phyloP scores from a whole-genome alignment of 768 basidiomycete genomes.

The Candolleomyces aberdarensis region DNA sequence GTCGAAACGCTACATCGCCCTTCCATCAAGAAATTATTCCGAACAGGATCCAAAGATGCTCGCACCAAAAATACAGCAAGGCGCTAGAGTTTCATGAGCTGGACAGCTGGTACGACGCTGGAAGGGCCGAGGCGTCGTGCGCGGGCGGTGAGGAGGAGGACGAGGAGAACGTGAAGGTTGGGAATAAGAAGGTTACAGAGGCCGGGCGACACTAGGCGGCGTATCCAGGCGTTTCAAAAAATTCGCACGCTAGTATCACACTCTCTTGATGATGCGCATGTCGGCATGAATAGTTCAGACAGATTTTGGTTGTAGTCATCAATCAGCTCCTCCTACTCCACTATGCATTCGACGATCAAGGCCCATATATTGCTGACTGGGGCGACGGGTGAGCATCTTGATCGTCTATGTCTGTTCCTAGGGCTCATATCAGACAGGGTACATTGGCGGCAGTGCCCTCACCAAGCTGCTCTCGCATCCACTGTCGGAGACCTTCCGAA shows the following conservation, averaged over 20 bases:
- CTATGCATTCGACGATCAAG: slow-evolving; percentile 16
- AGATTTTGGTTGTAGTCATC: neutral
- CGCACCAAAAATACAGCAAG: neutral
- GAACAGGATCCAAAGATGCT: neutral
- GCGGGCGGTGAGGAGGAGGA: neutral
- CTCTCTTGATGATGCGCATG: neutral
- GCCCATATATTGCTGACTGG: slow-evolving; percentile 40
- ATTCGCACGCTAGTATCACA: neutral
- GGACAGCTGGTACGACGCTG: neutral
- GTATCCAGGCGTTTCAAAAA: neutral
- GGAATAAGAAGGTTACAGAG: neutral
- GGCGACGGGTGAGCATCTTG: slow-evolving; percentile 35
- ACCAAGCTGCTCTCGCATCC: slow-evolving; percentile 39
- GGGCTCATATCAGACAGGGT: slow-evolving; percentile 26
- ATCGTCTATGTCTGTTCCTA: neutral
- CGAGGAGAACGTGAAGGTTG: neutral
- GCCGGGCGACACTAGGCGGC: neutral
- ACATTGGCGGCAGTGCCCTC: slow-evolving; percentile 48
- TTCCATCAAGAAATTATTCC: neutral
- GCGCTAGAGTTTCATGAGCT: neutral
- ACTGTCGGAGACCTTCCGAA: slow-evolving; percentile 29
- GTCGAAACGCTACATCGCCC: slow-evolving; percentile 3
- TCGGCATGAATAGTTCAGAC: neutral
- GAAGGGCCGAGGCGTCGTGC: neutral
- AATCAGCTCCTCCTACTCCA: neutral